A percentile compares a stretch with the other conserved stretches of the same genome.
Evolutionary conservation across 805 yeast species (phyloP).

Genomic region (Yamadazyma sp.): DNA sequence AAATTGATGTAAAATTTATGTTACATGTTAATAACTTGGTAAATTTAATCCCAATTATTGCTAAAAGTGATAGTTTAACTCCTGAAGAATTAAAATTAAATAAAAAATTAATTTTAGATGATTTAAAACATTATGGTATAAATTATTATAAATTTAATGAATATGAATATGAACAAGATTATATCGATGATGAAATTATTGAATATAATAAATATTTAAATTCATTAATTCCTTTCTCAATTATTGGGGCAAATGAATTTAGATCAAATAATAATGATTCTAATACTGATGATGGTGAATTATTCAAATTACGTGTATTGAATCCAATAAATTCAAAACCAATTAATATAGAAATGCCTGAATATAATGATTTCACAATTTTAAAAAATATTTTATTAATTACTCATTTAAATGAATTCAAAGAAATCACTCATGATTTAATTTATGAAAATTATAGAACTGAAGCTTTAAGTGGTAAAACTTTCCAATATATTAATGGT

Average conservation of each 20-base stretch:
- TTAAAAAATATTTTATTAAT: slow-evolving; percentile 77
- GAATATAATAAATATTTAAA: slow-evolving; percentile 65
- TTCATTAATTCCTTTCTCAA: slow-evolving; percentile 62
- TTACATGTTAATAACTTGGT: slow-evolving; percentile 40
- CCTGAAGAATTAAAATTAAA: slow-evolving; percentile 53
- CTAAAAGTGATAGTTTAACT: slow-evolving; percentile 44
- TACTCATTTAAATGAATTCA: slow-evolving; percentile 83
- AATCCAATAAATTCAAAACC: slow-evolving; percentile 49
- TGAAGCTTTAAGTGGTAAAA: slow-evolving; percentile 70
- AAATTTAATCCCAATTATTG: slow-evolving; percentile 41
- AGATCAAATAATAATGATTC: slow-evolving; percentile 32
- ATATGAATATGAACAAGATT: slow-evolving; percentile 49
- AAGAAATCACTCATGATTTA: slow-evolving; percentile 83
- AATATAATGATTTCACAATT: slow-evolving; percentile 74
- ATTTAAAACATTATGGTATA: slow-evolving; percentile 64
- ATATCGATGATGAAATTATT: slow-evolving; percentile 58
- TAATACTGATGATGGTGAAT: slow-evolving; percentile 36
- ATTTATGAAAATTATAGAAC: slow-evolving; percentile 89
- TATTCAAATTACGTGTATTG: slow-evolving; percentile 52
- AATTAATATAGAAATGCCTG: slow-evolving; percentile 66
- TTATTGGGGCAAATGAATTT: slow-evolving; percentile 66
- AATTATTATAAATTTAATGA: slow-evolving; percentile 73
- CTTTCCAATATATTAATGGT: slow-evolving; percentile 33
- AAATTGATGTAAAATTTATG: slow-evolving; percentile 42
- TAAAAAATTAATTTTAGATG: slow-evolving; percentile 73